Evolutionary conservation across 1,284 basidiomycete species (phyloP).

Genomic region (Fistulinella staudtii): DNA sequence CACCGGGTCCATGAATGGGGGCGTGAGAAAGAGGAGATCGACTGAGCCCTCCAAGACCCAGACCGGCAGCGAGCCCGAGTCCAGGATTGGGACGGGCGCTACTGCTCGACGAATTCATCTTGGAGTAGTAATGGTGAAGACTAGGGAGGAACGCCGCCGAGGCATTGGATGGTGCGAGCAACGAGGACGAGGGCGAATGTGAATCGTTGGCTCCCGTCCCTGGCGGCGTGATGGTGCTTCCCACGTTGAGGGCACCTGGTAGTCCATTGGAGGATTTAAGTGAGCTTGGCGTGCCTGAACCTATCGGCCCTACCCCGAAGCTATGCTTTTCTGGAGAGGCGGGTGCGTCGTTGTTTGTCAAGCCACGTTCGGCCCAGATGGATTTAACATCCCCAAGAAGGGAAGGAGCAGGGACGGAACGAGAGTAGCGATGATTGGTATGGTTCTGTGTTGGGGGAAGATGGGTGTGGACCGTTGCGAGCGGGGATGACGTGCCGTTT

Average conservation of each 20-base stretch:
- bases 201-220: slow-evolving; percentile 31
- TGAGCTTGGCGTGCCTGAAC: slow-evolving; percentile 44
- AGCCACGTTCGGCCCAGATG: slow-evolving; percentile 57
- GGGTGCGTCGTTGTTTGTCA: slow-evolving; percentile 26
- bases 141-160: slow-evolving; percentile 74
- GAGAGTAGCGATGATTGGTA: slow-evolving; percentile 65
- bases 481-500: slow-evolving; percentile 23
- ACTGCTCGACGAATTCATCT: slow-evolving; percentile 36
- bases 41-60: slow-evolving; percentile 26
- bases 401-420: slow-evolving; percentile 71
- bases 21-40: slow-evolving; percentile 30
- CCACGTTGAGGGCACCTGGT: slow-evolving; percentile 24
- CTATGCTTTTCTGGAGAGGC: slow-evolving; percentile 29
- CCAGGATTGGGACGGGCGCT: slow-evolving; percentile 21
- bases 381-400: slow-evolving; percentile 69
- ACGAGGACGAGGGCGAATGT: slow-evolving; percentile 38
- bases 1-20: slow-evolving; percentile 28
- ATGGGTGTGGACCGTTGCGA: slow-evolving; percentile 3
- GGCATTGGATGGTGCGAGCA: slow-evolving; percentile 63
- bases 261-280: slow-evolving; percentile 44
- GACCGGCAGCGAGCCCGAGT: slow-evolving; percentile 24
- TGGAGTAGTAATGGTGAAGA: slow-evolving; percentile 58
- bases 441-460: slow-evolving; percentile 24
- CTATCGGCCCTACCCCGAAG: slow-evolving; percentile 32
- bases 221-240: slow-evolving; percentile 7